These are phyloP conservation scores for Termitomyces sp. DNA, from an alignment of 768 basidiomycete genomes.

Conservation along the genomic window DNA sequence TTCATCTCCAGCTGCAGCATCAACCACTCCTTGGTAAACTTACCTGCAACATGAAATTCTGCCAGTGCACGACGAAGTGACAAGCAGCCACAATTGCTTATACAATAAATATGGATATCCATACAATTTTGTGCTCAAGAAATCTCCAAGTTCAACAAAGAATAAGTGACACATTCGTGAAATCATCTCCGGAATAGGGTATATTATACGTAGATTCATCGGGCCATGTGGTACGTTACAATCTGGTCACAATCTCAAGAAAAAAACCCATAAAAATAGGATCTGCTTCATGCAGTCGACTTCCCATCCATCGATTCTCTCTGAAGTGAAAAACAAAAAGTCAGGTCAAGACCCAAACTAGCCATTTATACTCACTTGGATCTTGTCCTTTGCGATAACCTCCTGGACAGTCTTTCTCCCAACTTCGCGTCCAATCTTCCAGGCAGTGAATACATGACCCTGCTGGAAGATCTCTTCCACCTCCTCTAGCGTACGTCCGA, in stretches of 20 bases:
- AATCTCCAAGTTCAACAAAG: background rate
- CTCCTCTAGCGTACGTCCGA: constrained; percentile 69
- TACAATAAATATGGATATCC: no score
- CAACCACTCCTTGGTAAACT: no score
- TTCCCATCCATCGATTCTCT: background rate
- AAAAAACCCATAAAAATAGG: background rate
- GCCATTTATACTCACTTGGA: constrained; percentile 1
- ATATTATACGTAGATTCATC: background rate
- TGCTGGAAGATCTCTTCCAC: constrained; percentile 72
- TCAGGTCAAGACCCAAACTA: background rate
- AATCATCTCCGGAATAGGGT: background rate
- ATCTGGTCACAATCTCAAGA: background rate
- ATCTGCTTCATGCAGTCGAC: background rate
- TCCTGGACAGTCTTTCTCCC: constrained; percentile 58
- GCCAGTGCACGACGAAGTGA: no score
- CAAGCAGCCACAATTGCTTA: no score
- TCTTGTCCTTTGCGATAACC: constrained; percentile 28
- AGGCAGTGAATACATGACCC: constrained; percentile 65
- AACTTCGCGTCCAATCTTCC: constrained; percentile 57
- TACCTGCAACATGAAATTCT: no score
- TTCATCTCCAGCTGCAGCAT: no score
- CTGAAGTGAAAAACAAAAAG: background rate
- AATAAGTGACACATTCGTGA: background rate
- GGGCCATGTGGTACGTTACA: background rate
- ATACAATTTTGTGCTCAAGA: background rate